Percentiles rank a stretch among this genome's conserved stretches.
phyloP scores from a whole-genome alignment of 306 rosid genomes.

The Corylus americana region DNA sequence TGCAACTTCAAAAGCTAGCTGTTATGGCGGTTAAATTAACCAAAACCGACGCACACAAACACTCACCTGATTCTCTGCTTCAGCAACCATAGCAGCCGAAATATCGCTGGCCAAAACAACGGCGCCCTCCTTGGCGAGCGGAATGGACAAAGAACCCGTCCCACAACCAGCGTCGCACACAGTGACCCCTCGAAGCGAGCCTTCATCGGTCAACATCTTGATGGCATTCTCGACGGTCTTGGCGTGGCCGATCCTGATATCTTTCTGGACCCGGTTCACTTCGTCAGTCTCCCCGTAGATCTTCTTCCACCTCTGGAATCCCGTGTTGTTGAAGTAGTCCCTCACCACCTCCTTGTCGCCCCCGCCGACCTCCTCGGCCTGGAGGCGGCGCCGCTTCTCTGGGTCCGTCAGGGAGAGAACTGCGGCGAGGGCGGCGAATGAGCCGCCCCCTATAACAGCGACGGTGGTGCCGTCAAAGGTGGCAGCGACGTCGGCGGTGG shows the following conservation, averaged over 20 bases:
- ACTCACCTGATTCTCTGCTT: constrained; percentile 74
- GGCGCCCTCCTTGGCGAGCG: constrained; percentile 85
- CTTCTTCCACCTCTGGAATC: constrained; percentile 94
- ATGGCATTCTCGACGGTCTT: constrained; percentile 83
- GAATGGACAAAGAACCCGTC: constrained; percentile 84
- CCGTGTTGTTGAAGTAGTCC: constrained; percentile 90
- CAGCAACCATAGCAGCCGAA: constrained; percentile 90
- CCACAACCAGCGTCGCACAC: constrained; percentile 97
- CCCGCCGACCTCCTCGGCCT: constrained; percentile 96
- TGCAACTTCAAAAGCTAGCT: neutral
- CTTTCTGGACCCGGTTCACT: constrained; percentile 78
- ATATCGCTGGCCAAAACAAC: constrained; percentile 69
- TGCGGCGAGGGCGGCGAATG: constrained; percentile 73
- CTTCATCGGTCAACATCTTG: constrained; percentile 69
- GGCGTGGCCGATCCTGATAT: constrained; percentile 79
- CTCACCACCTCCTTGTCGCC: constrained; percentile 87
- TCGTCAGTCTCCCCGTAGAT: constrained; percentile 92
- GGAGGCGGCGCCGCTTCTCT: constrained; percentile 63
- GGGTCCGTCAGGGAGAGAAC: constrained; percentile 77
- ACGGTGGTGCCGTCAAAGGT: constrained; percentile 64
- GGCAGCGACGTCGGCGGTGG: constrained; percentile 52
- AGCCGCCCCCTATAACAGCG: constrained; percentile 74
- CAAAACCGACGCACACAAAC: neutral
- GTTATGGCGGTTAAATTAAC: constrained; percentile 2
- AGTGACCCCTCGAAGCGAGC: constrained; percentile 60